Evolutionary conservation across 2,329 filamentous ascomycete species (phyloP).

Genomic region (Colletotrichum chlorophyti): DNA sequence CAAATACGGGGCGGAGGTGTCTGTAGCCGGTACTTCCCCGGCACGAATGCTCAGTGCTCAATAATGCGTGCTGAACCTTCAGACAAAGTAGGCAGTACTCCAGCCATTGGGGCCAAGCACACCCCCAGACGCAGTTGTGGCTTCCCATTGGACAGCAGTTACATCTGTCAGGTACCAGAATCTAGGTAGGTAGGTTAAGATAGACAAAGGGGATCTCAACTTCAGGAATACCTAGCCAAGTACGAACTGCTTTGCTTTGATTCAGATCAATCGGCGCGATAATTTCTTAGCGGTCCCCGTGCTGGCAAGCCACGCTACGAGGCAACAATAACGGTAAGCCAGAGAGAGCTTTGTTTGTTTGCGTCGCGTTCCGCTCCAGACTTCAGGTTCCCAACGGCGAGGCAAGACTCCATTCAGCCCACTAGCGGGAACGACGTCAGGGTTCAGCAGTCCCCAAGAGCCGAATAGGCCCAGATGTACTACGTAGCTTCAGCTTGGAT

Average conservation of each 20-base stretch:
- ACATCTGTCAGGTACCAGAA: not conserved
- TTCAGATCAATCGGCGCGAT: not conserved
- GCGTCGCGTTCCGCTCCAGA: not conserved
- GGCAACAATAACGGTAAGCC: constrained; percentile 15
- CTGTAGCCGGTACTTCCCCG: not conserved
- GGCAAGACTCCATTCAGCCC: constrained; percentile 1
- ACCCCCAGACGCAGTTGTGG: constrained; percentile 7
- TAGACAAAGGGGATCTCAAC: not conserved
- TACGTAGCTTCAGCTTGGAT: no score
- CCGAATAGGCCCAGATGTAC: no score
- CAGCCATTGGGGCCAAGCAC: not conserved
- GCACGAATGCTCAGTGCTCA: not conserved
- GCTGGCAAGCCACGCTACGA: constrained; percentile 1
- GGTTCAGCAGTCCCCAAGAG: not conserved
- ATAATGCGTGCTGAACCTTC: no score
- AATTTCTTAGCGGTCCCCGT: not conserved
- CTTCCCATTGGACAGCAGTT: constrained; percentile 5
- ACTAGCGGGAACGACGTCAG: constrained; percentile 13
- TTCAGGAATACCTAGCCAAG: not conserved
- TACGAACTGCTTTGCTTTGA: not conserved
- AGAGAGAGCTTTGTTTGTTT: constrained; percentile 17
- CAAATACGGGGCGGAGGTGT: no score
- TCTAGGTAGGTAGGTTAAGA: no score
- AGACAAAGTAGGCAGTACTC: not conserved
- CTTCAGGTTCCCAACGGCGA: no score